phyloP scores from a whole-genome alignment of 306 rosid genomes.

The Betula pendula region DNA sequence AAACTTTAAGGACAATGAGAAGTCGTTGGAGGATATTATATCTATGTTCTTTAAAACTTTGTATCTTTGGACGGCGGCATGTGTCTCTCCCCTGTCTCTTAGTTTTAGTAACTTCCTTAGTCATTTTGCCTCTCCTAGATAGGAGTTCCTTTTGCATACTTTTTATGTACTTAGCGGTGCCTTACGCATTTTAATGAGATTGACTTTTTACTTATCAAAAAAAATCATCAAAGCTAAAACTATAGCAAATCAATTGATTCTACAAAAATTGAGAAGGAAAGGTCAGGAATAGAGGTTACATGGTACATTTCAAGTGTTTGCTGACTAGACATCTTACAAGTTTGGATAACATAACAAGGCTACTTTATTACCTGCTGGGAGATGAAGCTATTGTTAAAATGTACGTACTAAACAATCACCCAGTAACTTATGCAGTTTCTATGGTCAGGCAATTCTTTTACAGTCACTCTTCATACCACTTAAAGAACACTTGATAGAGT shows the following conservation, averaged over 20 bases:
- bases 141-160: no score
- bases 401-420: neutral
- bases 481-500: neutral
- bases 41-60: no score
- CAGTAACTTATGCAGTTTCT: neutral
- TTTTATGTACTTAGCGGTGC: no score
- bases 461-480: neutral
- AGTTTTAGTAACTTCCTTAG: no score
- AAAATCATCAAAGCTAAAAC: neutral
- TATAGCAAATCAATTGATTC: neutral
- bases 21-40: no score
- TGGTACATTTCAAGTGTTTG: neutral
- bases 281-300: neutral
- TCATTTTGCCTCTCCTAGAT: no score
- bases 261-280: neutral
- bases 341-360: no score
- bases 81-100: no score
- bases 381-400: neutral
- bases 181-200: no score
- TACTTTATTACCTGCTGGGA: neutral
- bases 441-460: neutral
- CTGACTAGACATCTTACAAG: neutral
- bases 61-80: no score
- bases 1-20: no score
- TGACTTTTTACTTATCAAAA: no score